Base-by-base conservation (phyloP, 495 filamentous ascomycete species). In the Neurospora tetraspora region DNA sequence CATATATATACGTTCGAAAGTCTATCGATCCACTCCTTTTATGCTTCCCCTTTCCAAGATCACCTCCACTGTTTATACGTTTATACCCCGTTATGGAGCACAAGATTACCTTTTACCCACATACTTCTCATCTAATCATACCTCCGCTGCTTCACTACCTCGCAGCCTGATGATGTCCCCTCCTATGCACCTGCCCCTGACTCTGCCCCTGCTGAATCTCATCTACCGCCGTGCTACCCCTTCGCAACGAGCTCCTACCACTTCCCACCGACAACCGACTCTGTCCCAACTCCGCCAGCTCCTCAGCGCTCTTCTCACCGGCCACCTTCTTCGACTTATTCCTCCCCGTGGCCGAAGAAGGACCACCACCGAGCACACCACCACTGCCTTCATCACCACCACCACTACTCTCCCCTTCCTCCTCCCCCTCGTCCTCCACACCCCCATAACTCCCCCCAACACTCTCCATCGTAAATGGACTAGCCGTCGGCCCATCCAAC, bases 391-490 rank as follows among this genome's bases (percentile, higher is more conserved):
- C 76, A 27, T 23, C 14, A 37, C 43, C 4, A 61, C 69, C 70
- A 7, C 9, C 31, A 68, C 59, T 65, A 38, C 70, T n/a, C 40
- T 59, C 20, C 23, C 4, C 10, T 31, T 61, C 47, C 2, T n/a
- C 36, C 11, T 39, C 71, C 27, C n/a, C 36, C 5, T 27, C 37
- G 2, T 68, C 69, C 20, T 70, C 72, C 10, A 9, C 16, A 3
- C 39, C 77, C 0, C 88, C 90, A 81, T 88, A 89, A 72, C 85
- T 86, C 4, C 93, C 94, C 31, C 93, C 92, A 8, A 92, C 91
- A 76, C 90, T 91, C 84, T 94, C 91, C 90, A 96, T 94, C 0
- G 91, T 94, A 76, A 96, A 96, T 42, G 88, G 86, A 78, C 92
- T 93, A 23, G 94, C 93, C 1, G 94, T 94, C 1, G 92, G 91